phyloP scores from a whole-genome alignment of 345 rosid genomes.

The Lepidium didymum region DNA sequence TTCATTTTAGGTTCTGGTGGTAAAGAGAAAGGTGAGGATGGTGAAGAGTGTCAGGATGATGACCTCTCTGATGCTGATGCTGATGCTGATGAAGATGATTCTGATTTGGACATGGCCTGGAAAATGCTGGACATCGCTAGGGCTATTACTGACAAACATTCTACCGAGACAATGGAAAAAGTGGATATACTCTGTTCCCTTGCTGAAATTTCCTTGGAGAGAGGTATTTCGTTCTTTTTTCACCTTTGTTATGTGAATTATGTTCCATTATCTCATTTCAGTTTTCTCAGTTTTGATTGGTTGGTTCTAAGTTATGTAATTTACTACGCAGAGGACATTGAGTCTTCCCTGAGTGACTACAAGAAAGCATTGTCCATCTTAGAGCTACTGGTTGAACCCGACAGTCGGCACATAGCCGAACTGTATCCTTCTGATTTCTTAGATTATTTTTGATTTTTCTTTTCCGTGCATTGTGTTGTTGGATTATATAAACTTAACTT shows the following conservation, averaged over 20 bases:
- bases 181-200: slow-evolving; percentile 75
- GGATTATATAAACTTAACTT: slow-evolving; percentile 37
- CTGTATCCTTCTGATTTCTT: slow-evolving; percentile 59
- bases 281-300: neutral
- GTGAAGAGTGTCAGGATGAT: slow-evolving; percentile 51
- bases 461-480: neutral
- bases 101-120: slow-evolving; percentile 93
- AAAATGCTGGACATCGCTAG: slow-evolving; percentile 92
- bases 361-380: slow-evolving; percentile 62
- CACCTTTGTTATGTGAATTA: neutral
- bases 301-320: neutral
- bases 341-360: slow-evolving; percentile 85
- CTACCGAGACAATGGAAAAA: slow-evolving; percentile 63
- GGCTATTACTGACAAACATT: slow-evolving; percentile 66
- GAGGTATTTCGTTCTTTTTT: slow-evolving; percentile 50
- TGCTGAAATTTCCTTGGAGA: slow-evolving; percentile 84
- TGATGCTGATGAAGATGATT: slow-evolving; percentile 77
- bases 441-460: neutral
- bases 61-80: slow-evolving; percentile 47
- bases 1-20: slow-evolving; percentile 32
- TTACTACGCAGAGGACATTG: slow-evolving; percentile 68
- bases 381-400: slow-evolving; percentile 78
- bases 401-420: slow-evolving; percentile 78
- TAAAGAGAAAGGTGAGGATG: slow-evolving; percentile 47
- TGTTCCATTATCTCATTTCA: neutral